These are phyloP conservation scores for Dendryphion nanum DNA, from an alignment of 2,329 filamentous ascomycete genomes.

Conservation along the genomic window DNA sequence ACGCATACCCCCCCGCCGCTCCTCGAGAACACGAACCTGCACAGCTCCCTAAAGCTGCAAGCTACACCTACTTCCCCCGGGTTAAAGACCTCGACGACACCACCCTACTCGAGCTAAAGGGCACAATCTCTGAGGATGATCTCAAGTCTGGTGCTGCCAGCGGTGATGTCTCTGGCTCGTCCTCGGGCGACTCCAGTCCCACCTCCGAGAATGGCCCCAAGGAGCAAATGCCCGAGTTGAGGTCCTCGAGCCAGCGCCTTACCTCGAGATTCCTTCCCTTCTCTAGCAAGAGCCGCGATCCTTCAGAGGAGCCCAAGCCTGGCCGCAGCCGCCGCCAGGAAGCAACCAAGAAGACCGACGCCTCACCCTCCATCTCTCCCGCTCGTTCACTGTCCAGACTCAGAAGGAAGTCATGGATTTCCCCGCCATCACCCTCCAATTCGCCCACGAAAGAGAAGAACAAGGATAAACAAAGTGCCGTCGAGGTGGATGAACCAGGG, in stretches of 20 bases:
- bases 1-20: constrained; percentile 19
- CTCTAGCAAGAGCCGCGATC: constrained; percentile 33
- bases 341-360: constrained; percentile 22
- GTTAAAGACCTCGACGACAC: constrained; percentile 36
- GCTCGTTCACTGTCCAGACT: constrained; percentile 32
- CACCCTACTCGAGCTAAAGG: constrained; percentile 26
- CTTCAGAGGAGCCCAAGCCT: constrained; percentile 28
- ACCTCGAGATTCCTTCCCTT: constrained; percentile 37
- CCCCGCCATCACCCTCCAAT: constrained; percentile 22
- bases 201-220: constrained; percentile 37
- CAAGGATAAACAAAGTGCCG: constrained; percentile 1
- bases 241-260: constrained; percentile 33
- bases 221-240: constrained; percentile 32
- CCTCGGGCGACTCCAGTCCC: constrained; percentile 46
- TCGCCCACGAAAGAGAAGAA: constrained; percentile 20
- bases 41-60: constrained; percentile 39
- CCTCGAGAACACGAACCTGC: constrained; percentile 21
- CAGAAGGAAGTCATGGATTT: constrained; percentile 37
- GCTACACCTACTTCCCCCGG: constrained; percentile 42
- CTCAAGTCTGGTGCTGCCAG: constrained; percentile 18
- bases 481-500: constrained; percentile 11
- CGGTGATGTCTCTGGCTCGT: constrained; percentile 36
- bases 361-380: constrained; percentile 22
- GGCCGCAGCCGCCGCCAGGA: constrained; percentile 28
- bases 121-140: constrained; percentile 32